A percentile compares a stretch with the other conserved stretches of the same genome.
Conservation (phyloP, 2,329 filamentous ascomycete genomes). For the Hypocreales sp. region DNA sequence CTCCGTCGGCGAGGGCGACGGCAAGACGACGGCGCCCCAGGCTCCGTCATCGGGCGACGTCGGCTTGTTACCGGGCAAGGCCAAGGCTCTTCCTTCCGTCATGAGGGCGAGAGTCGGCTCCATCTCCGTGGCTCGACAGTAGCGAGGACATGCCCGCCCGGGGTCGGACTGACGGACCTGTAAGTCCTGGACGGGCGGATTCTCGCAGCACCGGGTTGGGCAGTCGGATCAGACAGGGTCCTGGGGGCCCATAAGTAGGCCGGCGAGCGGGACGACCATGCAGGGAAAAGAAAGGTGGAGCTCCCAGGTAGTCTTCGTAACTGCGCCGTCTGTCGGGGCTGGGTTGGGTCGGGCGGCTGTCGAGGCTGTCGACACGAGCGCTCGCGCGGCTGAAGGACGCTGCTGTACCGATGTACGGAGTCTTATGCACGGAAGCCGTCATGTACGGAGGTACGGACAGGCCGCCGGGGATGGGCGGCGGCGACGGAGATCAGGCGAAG, state of each 20-base stretch:
- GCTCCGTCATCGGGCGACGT: slow-evolving; percentile 26
- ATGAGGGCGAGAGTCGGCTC: slow-evolving; percentile 25
- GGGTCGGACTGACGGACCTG: not conserved
- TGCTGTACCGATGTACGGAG: too few relatives aligned
- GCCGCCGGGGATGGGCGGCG: too few relatives aligned
- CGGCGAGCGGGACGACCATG: slow-evolving; percentile 6
- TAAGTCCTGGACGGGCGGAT: too few relatives aligned
- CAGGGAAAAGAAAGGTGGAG: slow-evolving; percentile 12
- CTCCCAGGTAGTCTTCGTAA: slow-evolving; percentile 7
- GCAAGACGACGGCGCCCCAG: slow-evolving; percentile 11
- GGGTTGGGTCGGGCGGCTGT: slow-evolving; percentile 8
- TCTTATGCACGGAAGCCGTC: too few relatives aligned
- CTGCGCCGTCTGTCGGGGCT: slow-evolving; percentile 8
- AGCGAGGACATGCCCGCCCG: slow-evolving; percentile 22
- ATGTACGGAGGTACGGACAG: too few relatives aligned
- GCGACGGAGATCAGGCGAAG: too few relatives aligned
- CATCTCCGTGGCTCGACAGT: slow-evolving; percentile 36
- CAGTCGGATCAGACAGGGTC: slow-evolving; percentile 6
- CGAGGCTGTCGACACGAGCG: too few relatives aligned
- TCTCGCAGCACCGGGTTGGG: slow-evolving; percentile 3
- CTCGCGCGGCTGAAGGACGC: slow-evolving; percentile 14
- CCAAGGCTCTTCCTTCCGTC: slow-evolving; percentile 24
- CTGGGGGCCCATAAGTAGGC: slow-evolving; percentile 3
- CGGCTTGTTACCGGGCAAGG: slow-evolving; percentile 30
- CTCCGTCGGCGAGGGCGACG: slow-evolving; percentile 17